These are phyloP conservation scores for Eucalyptus pumila DNA, from an alignment of 345 rosid species.

Conservation along the genomic window DNA sequence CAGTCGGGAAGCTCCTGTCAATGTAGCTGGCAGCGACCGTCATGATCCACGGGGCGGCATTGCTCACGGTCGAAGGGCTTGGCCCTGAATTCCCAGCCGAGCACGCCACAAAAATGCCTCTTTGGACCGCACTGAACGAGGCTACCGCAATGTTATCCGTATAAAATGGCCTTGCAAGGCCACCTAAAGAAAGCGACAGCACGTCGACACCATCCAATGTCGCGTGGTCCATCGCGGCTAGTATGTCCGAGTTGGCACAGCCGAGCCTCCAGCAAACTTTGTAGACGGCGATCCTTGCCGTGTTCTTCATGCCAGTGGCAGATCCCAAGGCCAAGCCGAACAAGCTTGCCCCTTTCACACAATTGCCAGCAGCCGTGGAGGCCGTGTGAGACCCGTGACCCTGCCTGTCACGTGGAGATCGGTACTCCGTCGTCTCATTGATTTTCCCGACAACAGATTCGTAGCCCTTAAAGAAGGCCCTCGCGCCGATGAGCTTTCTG, in stretches of 20 bases:
- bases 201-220: conserved; percentile 69
- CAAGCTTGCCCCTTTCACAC: conserved; percentile 28
- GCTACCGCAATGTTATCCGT: conserved; percentile 45
- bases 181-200: conserved; percentile 62
- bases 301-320: conserved; percentile 57
- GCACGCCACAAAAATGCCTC: conserved; percentile 65
- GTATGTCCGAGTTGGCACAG: conserved; percentile 40
- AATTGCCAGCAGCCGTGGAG: conserved; percentile 59
- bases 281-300: conserved; percentile 60
- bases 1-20: conserved; percentile 55
- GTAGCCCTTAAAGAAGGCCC: conserved; percentile 48
- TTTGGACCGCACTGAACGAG: conserved; percentile 36
- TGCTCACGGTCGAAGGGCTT: conserved; percentile 21
- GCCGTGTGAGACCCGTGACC: conserved; percentile 93
- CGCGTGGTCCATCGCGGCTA: conserved; percentile 67
- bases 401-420: conserved; percentile 56
- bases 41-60: conserved; percentile 78
- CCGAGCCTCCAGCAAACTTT: conserved; percentile 69
- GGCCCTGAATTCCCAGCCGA: conserved; percentile 85
- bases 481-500: conserved; percentile 70
- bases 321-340: conserved; percentile 47
- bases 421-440: conserved; percentile 34
- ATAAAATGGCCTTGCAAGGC: conserved; percentile 39
- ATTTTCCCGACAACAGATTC: conserved; percentile 31
- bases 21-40: conserved; percentile 80